Percentiles rank a stretch among this genome's conserved stretches.
phyloP scores from a whole-genome alignment of 75 land plant species.

The Cupressus sempervirens region DNA sequence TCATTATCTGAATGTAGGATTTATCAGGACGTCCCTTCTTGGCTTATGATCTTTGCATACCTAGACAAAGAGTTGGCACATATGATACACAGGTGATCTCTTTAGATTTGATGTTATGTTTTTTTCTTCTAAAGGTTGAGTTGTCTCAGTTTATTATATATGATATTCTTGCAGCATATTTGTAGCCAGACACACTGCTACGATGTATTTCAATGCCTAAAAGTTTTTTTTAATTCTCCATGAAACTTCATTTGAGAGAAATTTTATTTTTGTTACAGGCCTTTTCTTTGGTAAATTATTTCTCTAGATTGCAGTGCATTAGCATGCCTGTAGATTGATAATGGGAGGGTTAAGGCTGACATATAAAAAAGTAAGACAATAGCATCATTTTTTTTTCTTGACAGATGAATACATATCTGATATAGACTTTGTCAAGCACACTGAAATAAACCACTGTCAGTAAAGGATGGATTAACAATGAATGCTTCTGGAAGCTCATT shows the following conservation, averaged over 20 bases:
- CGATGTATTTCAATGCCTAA: background rate
- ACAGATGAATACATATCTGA: background rate
- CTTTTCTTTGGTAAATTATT: background rate
- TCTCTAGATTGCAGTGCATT: background rate
- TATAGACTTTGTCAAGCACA: background rate
- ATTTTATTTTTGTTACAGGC: background rate
- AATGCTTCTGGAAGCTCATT: too few species aligned
- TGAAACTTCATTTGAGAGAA: background rate
- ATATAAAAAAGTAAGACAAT: background rate
- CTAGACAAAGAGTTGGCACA: constrained; percentile 91
- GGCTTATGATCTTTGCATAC: constrained; percentile 62
- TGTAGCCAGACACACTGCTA: background rate
- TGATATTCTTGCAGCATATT: background rate
- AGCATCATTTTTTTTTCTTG: background rate
- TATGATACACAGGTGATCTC: constrained; percentile 90
- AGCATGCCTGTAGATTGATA: background rate
- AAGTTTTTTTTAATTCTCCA: background rate
- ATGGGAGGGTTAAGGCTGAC: background rate
- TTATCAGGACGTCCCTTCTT: constrained; percentile 89
- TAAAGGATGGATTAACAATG: too few species aligned
- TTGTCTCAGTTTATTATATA: background rate
- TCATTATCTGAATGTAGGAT: constrained; percentile 49
- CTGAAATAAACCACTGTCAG: too few species aligned
- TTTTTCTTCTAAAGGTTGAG: background rate
- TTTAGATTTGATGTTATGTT: background rate